Evolutionary conservation across 306 rosid species (phyloP).

Genomic region (Notholithocarpus densiflorus): DNA sequence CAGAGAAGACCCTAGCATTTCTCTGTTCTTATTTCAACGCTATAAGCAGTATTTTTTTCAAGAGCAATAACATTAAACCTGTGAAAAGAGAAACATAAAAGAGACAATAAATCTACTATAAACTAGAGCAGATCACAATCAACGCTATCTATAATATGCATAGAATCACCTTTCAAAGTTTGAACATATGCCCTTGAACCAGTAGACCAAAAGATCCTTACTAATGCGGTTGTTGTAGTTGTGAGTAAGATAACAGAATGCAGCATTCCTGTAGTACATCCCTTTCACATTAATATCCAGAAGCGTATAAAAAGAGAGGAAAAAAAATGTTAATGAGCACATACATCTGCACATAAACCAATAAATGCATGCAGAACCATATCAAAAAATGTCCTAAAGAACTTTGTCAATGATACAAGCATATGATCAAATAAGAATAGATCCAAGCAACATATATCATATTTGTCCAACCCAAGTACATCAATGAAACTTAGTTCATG

Average conservation of each 20-base stretch:
- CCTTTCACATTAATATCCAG: slow-evolving; percentile 12
- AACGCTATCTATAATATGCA: neutral
- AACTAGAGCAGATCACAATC: slow-evolving; percentile 6
- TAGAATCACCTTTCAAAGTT: slow-evolving; percentile 71
- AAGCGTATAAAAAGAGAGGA: neutral
- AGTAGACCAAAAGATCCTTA: slow-evolving; percentile 65
- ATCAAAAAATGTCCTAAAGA: slow-evolving; percentile 8
- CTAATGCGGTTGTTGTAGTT: slow-evolving; percentile 51
- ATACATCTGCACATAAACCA: neutral
- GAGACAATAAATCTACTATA: neutral
- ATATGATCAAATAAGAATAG: neutral
- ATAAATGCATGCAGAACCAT: neutral
- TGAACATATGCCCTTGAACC: slow-evolving; percentile 76
- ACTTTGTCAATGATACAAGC: slow-evolving; percentile 4
- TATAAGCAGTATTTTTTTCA: slow-evolving; percentile 1
- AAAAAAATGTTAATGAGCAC: neutral
- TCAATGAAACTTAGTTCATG: neutral
- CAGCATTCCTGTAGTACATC: slow-evolving; percentile 62
- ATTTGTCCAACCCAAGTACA: neutral
- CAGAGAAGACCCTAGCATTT: neutral
- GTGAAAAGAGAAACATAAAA: neutral
- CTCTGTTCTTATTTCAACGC: neutral
- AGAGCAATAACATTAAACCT: slow-evolving; percentile 5
- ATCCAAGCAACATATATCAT: neutral
- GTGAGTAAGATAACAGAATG: slow-evolving; percentile 65